A percentile compares a stretch with the other conserved stretches of the same genome.
Evolutionary conservation across 129 eudicot genomes (phyloP).

Genomic region (Calendula officinalis): DNA sequence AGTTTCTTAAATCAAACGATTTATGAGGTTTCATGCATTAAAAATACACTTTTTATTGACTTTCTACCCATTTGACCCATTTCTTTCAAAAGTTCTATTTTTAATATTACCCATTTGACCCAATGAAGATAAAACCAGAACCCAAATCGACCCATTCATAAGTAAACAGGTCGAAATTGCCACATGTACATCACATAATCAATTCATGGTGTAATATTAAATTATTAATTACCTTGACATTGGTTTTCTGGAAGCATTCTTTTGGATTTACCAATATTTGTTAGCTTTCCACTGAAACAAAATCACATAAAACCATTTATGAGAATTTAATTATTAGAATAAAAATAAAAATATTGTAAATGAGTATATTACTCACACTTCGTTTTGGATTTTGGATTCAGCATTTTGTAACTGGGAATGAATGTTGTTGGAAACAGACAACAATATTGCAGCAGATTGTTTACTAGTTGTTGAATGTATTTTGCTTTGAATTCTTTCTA

Average conservation of each 20-base stretch:
- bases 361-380: constrained; percentile 53
- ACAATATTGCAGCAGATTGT: constrained; percentile 70
- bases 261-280: constrained; percentile 50
- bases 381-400: constrained; percentile 73
- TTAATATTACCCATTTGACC: neutral
- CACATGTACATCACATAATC: constrained; percentile 8
- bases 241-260: constrained; percentile 61
- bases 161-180: neutral
- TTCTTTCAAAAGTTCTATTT: neutral
- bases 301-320: constrained; percentile 23
- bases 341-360: neutral
- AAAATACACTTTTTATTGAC: neutral
- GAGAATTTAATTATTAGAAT: constrained; percentile 12
- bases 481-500: constrained; percentile 68
- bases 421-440: constrained; percentile 62
- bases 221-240: constrained; percentile 79
- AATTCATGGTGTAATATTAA: neutral
- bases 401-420: constrained; percentile 59
- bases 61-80: constrained; percentile 5
- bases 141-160: neutral
- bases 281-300: constrained; percentile 83
- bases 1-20: no score
- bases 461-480: constrained; percentile 52
- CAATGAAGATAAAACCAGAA: neutral
- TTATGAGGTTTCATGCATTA: neutral